Evolutionary conservation across 176 grass and related monocot species (phyloP).

Genomic region (Ananas comosus): DNA sequence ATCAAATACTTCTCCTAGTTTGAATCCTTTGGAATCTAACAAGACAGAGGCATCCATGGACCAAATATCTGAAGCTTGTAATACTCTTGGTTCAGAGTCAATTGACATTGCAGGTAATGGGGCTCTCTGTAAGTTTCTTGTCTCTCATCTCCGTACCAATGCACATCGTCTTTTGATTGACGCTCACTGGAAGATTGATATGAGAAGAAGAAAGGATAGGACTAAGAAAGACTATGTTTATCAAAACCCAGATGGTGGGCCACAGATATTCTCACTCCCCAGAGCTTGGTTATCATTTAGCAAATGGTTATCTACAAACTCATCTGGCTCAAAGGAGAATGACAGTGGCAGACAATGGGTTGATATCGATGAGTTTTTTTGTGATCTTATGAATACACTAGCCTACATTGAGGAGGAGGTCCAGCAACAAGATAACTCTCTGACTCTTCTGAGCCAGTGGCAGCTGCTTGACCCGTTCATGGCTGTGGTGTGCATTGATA

Average conservation of each 20-base stretch:
- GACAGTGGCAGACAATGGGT: constrained; percentile 46
- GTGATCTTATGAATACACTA: constrained; percentile 56
- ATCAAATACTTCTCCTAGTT: neutral
- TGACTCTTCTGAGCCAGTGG: constrained; percentile 52
- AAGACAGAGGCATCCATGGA: neutral
- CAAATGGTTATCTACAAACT: constrained; percentile 34
- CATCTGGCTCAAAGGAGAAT: constrained; percentile 18
- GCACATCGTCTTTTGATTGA: constrained; percentile 67
- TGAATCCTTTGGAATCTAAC: neutral
- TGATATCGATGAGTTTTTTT: constrained; percentile 40
- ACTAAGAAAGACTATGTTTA: constrained; percentile 37
- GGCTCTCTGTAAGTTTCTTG: constrained; percentile 26
- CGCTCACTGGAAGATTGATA: constrained; percentile 54
- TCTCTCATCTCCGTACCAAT: constrained; percentile 51
- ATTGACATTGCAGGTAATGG: constrained; percentile 19
- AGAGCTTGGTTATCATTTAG: constrained; percentile 77
- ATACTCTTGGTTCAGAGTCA: constrained; percentile 21
- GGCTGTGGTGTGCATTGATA: constrained; percentile 58
- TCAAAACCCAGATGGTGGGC: constrained; percentile 24
- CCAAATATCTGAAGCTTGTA: constrained; percentile 34
- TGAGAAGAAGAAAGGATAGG: constrained; percentile 29
- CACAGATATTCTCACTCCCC: constrained; percentile 41
- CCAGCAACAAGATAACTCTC: constrained; percentile 21
- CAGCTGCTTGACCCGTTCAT: constrained; percentile 66
- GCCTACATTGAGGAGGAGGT: constrained; percentile 36